Evolutionary conservation across 805 yeast species (phyloP), one percentile per base, ranked within the genome.

Genomic region (Nakazawaea ambrosiae): DNA sequence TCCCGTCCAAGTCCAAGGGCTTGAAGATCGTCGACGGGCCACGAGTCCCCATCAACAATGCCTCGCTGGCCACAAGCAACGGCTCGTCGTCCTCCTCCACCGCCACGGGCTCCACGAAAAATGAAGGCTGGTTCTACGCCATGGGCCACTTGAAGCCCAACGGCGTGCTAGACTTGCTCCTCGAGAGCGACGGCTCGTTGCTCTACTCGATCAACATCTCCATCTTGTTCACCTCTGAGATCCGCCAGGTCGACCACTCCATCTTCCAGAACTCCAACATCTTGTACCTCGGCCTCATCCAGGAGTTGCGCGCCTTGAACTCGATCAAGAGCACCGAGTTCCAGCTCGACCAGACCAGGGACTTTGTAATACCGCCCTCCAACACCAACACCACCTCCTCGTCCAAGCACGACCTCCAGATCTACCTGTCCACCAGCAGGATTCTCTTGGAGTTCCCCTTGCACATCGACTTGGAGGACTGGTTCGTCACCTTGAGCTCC

Each of bases 401-500:
- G 16, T 26, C 20, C 12, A 39, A 24, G 47, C 42, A 26, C 37
- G 45, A 28, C 31, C 36, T 23, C 19, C 41, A 8, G 24, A 34
- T 14, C 34, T 47, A 10, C 40, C 36, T 27, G 37, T 5, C n/a
- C 20, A 15, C 29, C 15, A 36, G 29, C 10, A 48, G 81, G 34
- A 61, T 78, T 3, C 57, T 80, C 17, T 60, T 82, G 34, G 75
- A 73, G 45, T 82, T 82, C 44, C 82, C 85, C 2, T 59, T 78
- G 28, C 75, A 74, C 46, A 75, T 77, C 17, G 89, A 81, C 53
- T 61, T 81, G 30, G 89, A 81, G 49, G 88, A 81, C 51, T 82
- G 92, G 89, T 65, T 72, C 43, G 82, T 82, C 10, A 79, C 85
- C 0, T 56, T 83, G 41, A 70, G 68, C 31, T 75, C 83, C 11